phyloP scores from a whole-genome alignment of 768 basidiomycete genomes.

The Filobasidium wieringae region DNA sequence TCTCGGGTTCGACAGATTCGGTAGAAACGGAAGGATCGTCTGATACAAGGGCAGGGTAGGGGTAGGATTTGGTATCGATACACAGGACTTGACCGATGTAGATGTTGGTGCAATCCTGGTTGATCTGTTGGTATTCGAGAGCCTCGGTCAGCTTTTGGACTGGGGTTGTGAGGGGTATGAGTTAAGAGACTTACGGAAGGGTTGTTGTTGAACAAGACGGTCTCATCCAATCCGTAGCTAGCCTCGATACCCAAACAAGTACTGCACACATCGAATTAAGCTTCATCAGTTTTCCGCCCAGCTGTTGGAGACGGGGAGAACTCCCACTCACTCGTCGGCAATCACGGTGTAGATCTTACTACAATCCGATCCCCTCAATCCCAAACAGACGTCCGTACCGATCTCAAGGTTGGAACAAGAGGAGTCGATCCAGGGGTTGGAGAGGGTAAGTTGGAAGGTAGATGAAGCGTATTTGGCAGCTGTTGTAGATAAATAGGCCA shows the following conservation, averaged over 20 bases:
- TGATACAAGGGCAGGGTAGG: too few relatives aligned
- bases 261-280: slow-evolving; percentile 14
- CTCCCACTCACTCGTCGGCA: slow-evolving; percentile 43
- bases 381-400: slow-evolving; percentile 56
- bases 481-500: slow-evolving; percentile 1
- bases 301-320: neutral
- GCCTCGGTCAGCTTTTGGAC: neutral
- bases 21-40: neutral
- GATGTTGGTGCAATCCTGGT: slow-evolving; percentile 46
- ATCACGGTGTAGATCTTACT: slow-evolving; percentile 49
- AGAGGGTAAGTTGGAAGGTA: slow-evolving; percentile 62
- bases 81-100: slow-evolving; percentile 68
- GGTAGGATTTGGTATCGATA: slow-evolving; percentile 40
- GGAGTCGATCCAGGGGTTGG: slow-evolving; percentile 50
- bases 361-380: slow-evolving; percentile 53
- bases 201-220: slow-evolving; percentile 57
- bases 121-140: slow-evolving; percentile 40
- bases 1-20: neutral
- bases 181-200: slow-evolving; percentile 44
- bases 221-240: slow-evolving; percentile 44
- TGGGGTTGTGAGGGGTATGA: neutral
- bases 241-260: slow-evolving; percentile 48
- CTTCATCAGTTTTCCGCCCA: neutral
- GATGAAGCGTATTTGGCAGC: slow-evolving; percentile 30
- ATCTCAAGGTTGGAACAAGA: slow-evolving; percentile 52